Evolutionary conservation across 805 yeast species (phyloP).

Genomic region (Candida methanosorbosa): DNA sequence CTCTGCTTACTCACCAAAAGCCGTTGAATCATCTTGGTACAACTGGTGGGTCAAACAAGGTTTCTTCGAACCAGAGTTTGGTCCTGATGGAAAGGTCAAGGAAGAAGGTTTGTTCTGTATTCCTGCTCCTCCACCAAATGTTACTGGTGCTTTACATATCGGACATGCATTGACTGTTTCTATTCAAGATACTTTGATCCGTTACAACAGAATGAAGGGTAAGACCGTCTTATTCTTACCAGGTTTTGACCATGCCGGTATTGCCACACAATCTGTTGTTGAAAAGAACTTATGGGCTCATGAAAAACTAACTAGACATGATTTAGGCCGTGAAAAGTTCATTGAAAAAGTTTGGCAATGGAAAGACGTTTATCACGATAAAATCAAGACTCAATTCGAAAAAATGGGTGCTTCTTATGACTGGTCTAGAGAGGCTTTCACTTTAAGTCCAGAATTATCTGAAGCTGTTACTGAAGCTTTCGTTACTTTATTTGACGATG

Average conservation of each 20-base stretch:
- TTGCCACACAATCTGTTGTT: slow-evolving; percentile 96
- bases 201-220: slow-evolving; percentile 96
- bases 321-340: slow-evolving; percentile 87
- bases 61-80: slow-evolving; percentile 79
- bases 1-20: slow-evolving; percentile 87
- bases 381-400: slow-evolving; percentile 77
- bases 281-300: slow-evolving; percentile 91
- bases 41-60: slow-evolving; percentile 93
- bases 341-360: slow-evolving; percentile 92
- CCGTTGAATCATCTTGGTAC: slow-evolving; percentile 96
- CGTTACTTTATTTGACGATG: slow-evolving; percentile 87
- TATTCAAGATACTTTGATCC: slow-evolving; percentile 86
- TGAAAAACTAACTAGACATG: slow-evolving; percentile 87
- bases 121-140: slow-evolving; percentile 99
- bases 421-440: slow-evolving; percentile 92
- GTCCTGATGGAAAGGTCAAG: slow-evolving; percentile 62
- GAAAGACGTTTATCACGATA: slow-evolving; percentile 88
- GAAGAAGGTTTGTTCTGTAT: slow-evolving; percentile 83
- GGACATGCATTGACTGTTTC: slow-evolving; percentile 97
- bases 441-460: slow-evolving; percentile 70
- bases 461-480: slow-evolving; percentile 87
- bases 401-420: slow-evolving; percentile 95
- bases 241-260: slow-evolving; percentile 99
- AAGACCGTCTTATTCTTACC: slow-evolving; percentile 89
- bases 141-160: slow-evolving; percentile 96